These are phyloP conservation scores for Penicillium tannophilum DNA, from an alignment of 495 filamentous ascomycete genomes.

Conservation along the genomic window DNA sequence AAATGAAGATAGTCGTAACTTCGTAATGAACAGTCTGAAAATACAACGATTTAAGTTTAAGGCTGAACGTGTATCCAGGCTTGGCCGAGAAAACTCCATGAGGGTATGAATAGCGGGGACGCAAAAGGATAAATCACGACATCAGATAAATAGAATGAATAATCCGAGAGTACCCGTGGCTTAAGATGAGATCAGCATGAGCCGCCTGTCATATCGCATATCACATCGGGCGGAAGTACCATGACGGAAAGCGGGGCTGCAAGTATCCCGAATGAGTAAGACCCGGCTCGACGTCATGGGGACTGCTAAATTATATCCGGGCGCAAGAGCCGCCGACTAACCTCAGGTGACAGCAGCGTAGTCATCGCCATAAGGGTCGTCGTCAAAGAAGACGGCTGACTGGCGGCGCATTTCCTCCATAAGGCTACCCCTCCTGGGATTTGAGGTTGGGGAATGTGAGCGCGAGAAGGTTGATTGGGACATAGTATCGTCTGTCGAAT, in stretches of 20 bases:
- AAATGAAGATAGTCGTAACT: not conserved
- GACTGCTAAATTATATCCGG: not conserved
- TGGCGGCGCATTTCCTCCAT: slow-evolving; percentile 63
- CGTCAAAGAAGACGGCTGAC: slow-evolving; percentile 64
- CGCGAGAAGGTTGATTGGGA: slow-evolving; percentile 33
- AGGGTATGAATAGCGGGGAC: not conserved
- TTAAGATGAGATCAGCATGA: slow-evolving; percentile 14
- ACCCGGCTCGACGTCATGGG: slow-evolving; percentile 16
- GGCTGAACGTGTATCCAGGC: not conserved
- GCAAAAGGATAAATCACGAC: slow-evolving; percentile 3
- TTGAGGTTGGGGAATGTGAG: slow-evolving; percentile 22
- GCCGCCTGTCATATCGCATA: slow-evolving; percentile 30
- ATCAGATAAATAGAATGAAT: not conserved
- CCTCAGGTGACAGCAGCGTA: slow-evolving; percentile 26
- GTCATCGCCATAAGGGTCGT: slow-evolving; percentile 46
- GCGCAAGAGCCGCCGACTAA: slow-evolving; percentile 22
- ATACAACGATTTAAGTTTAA: not conserved
- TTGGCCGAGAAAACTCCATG: not conserved
- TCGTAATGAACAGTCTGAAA: not conserved
- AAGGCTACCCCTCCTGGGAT: slow-evolving; percentile 44
- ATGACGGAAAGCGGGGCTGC: slow-evolving; percentile 24
- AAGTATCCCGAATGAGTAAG: slow-evolving; percentile 21
- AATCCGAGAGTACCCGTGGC: slow-evolving; percentile 3
- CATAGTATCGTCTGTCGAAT: slow-evolving; percentile 29
- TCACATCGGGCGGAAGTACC: slow-evolving; percentile 6